Evolutionary conservation across 768 basidiomycete genomes (phyloP).

Genomic region (Trametes cingulata): DNA sequence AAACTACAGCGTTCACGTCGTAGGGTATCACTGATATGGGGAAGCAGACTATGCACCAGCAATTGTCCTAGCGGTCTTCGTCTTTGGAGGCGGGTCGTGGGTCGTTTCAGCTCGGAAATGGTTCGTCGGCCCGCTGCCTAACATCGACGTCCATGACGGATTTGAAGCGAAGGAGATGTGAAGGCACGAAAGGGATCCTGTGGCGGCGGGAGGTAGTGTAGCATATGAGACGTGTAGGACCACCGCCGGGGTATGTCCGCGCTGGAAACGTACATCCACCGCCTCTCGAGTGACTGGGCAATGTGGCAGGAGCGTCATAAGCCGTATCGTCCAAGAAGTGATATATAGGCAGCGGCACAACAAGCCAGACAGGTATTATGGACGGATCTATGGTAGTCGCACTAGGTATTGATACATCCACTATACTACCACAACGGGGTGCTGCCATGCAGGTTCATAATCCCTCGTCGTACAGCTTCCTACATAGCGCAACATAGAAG

Average conservation of each 20-base stretch:
- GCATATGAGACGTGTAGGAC: background rate
- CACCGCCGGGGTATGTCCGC: too few relatives aligned
- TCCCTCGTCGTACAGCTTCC: constrained; percentile 93
- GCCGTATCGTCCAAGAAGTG: too few relatives aligned
- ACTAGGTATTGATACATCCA: background rate
- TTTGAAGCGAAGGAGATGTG: background rate
- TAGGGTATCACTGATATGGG: background rate
- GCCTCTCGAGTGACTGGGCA: too few relatives aligned
- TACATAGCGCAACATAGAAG: constrained; percentile 86
- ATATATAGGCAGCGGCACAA: background rate
- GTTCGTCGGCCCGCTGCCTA: constrained; percentile 70
- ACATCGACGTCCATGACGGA: constrained; percentile 18
- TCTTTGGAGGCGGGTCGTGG: constrained; percentile 68
- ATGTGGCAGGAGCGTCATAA: too few relatives aligned
- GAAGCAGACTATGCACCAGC: constrained; percentile 64
- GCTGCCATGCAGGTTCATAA: constrained; percentile 44
- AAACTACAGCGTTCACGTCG: background rate
- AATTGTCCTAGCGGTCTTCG: constrained; percentile 61
- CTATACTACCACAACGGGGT: background rate
- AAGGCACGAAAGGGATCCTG: background rate
- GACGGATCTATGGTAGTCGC: background rate
- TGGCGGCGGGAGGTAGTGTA: background rate
- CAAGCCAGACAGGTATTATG: too few relatives aligned
- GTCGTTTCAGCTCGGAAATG: constrained; percentile 63
- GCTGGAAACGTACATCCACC: too few relatives aligned